Evolutionary conservation across 768 basidiomycete genomes (phyloP).

Genomic region (Cyclocybe aegerita): DNA sequence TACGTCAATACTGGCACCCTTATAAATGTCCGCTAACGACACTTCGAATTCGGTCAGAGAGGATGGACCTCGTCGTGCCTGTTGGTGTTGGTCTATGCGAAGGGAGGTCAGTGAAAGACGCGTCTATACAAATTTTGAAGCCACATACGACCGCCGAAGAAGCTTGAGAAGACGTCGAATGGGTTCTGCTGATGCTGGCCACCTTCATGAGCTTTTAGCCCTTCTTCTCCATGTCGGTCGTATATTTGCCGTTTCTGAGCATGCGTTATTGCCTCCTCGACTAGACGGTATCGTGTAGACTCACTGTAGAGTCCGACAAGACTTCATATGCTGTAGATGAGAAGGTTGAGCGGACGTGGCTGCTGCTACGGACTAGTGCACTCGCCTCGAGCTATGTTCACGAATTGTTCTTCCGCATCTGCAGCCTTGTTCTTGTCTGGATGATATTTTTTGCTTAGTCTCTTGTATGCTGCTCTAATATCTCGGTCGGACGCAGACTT

Average conservation of each 20-base stretch:
- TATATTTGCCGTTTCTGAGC: conserved; percentile 88
- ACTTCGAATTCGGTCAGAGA: conserved; percentile 85
- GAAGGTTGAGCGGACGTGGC: conserved; percentile 1
- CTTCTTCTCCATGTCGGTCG: conserved; percentile 94
- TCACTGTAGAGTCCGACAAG: conserved; percentile 80
- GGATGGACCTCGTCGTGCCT: conserved; percentile 73
- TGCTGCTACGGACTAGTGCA: not conserved
- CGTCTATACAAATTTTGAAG: not conserved
- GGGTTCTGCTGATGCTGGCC: conserved; percentile 85
- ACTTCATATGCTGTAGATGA: conserved; percentile 79
- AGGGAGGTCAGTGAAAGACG: not conserved
- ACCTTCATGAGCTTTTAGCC: conserved; percentile 86
- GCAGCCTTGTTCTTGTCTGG: conserved; percentile 95
- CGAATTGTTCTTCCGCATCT: conserved; percentile 81
- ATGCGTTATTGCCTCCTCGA: conserved; percentile 4
- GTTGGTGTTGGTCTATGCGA: conserved; percentile 49
- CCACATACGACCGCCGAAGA: conserved; percentile 82
- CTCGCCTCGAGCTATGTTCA: conserved; percentile 87
- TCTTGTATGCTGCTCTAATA: conserved; percentile 90
- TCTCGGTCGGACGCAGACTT: conserved; percentile 84
- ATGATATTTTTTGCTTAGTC: conserved; percentile 83
- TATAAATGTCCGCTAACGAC: conserved; percentile 84
- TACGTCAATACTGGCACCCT: conserved; percentile 83
- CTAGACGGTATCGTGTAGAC: conserved; percentile 18
- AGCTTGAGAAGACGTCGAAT: conserved; percentile 91